Percentiles rank a stretch among this genome's conserved stretches.
Evolutionary conservation across 116 monocot genomes (phyloP).

Genomic region (Cymodocea nodosa): DNA sequence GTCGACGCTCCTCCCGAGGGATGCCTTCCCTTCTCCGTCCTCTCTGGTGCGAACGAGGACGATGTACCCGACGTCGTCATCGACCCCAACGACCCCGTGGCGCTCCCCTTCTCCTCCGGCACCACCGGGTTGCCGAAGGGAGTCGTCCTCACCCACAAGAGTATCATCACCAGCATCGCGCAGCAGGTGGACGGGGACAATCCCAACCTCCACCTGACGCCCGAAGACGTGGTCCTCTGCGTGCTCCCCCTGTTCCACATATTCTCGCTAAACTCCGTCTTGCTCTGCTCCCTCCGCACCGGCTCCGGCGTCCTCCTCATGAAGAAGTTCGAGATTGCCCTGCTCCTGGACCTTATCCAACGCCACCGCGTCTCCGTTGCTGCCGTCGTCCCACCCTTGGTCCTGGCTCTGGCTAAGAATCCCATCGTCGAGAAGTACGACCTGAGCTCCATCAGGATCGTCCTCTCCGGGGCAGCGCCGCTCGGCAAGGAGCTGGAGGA

Average conservation of each 20-base stretch:
- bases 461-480: slow-evolving; percentile 68
- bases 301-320: slow-evolving; percentile 48
- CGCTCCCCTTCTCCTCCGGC: slow-evolving; percentile 65
- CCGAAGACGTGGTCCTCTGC: slow-evolving; percentile 51
- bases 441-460: slow-evolving; percentile 38
- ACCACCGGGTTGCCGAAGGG: slow-evolving; percentile 75
- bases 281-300: slow-evolving; percentile 42
- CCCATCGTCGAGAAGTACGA: slow-evolving; percentile 27
- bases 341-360: slow-evolving; percentile 46
- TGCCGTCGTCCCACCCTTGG: slow-evolving; percentile 65
- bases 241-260: slow-evolving; percentile 73
- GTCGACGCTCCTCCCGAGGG: slow-evolving; percentile 16
- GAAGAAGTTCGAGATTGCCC: slow-evolving; percentile 47
- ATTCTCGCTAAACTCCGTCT: slow-evolving; percentile 53
- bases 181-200: slow-evolving; percentile 66
- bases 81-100: slow-evolving; percentile 47
- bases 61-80: slow-evolving; percentile 23
- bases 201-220: slow-evolving; percentile 39
- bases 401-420: slow-evolving; percentile 45
- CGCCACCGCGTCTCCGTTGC: slow-evolving; percentile 33
- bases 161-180: slow-evolving; percentile 58
- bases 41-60: slow-evolving; percentile 16
- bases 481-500: slow-evolving; percentile 64
- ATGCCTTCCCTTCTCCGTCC: slow-evolving; percentile 32
- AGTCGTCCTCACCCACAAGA: slow-evolving; percentile 60